These are phyloP conservation scores for Hibiscus trionum DNA, from an alignment of 345 rosid species.

Conservation along the genomic window DNA sequence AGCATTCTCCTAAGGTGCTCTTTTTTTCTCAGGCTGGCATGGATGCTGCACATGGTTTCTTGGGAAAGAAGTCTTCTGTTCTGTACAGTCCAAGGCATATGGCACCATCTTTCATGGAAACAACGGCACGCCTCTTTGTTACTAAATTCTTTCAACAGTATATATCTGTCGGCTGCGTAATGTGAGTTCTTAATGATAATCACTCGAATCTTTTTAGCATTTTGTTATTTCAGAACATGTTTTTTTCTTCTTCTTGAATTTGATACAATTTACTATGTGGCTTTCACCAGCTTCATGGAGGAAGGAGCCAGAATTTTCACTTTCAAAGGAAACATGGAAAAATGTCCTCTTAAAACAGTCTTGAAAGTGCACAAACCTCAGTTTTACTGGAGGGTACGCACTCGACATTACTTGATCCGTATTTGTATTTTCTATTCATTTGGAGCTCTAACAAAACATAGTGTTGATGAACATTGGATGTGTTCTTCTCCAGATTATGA, in stretches of 20 bases:
- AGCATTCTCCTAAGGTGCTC: neutral
- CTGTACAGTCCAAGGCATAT: conserved; percentile 53
- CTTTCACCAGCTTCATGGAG: conserved; percentile 52
- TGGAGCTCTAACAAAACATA: too few species aligned
- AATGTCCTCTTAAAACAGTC: conserved; percentile 36
- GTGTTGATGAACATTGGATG: conserved; percentile 1
- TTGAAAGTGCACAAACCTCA: conserved; percentile 71
- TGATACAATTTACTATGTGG: neutral
- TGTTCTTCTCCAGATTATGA: conserved; percentile 50
- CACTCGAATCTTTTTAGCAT: neutral
- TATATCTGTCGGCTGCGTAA: conserved; percentile 54
- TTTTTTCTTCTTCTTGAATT: neutral
- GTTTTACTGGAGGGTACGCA: conserved; percentile 86
- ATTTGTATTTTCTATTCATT: neutral
- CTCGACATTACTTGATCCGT: neutral
- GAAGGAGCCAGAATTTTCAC: conserved; percentile 78
- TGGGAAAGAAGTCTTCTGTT: conserved; percentile 38
- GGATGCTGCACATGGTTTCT: conserved; percentile 57
- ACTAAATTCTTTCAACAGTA: conserved; percentile 65
- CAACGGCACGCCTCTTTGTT: conserved; percentile 62
- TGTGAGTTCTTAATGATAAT: conserved; percentile 39
- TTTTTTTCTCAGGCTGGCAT: conserved; percentile 53
- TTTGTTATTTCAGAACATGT: neutral
- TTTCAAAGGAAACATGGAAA: conserved; percentile 43
- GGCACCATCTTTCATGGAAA: conserved; percentile 64